A percentile compares a stretch with the other conserved stretches of the same genome.
These are phyloP conservation scores for Psilocybe sp. DNA, from an alignment of 768 basidiomycete species.

Conservation along the genomic window DNA sequence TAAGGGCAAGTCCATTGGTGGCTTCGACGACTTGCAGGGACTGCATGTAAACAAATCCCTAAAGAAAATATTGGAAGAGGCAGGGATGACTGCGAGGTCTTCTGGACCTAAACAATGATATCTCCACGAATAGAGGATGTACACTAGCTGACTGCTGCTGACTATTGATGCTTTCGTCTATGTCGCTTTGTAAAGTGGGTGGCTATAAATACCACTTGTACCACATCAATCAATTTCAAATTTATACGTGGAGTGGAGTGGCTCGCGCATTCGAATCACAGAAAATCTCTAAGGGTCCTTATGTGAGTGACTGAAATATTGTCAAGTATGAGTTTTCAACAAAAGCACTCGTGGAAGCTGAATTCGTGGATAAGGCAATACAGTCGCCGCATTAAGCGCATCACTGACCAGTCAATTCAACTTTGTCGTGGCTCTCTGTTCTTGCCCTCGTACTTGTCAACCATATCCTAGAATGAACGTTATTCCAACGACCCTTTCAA, in stretches of 20 bases:
- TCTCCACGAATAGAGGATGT: neutral
- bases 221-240: neutral
- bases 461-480: no score
- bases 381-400: no score
- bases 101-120: slow-evolving; percentile 2
- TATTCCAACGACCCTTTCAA: no score
- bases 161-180: neutral
- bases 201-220: neutral
- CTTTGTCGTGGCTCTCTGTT: no score
- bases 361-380: no score
- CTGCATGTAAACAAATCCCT: slow-evolving; percentile 51
- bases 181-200: neutral
- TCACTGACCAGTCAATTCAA: no score
- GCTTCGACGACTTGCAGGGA: slow-evolving; percentile 55
- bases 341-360: no score
- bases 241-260: neutral
- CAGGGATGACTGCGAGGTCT: slow-evolving; percentile 36
- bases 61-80: slow-evolving; percentile 41
- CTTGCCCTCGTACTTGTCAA: no score
- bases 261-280: no score
- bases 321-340: no score
- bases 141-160: neutral
- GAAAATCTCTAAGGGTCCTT: no score
- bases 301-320: no score
- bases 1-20: slow-evolving; percentile 61